Evolutionary conservation across 768 basidiomycete species (phyloP).

Genomic region (Mycena kentingensis): DNA sequence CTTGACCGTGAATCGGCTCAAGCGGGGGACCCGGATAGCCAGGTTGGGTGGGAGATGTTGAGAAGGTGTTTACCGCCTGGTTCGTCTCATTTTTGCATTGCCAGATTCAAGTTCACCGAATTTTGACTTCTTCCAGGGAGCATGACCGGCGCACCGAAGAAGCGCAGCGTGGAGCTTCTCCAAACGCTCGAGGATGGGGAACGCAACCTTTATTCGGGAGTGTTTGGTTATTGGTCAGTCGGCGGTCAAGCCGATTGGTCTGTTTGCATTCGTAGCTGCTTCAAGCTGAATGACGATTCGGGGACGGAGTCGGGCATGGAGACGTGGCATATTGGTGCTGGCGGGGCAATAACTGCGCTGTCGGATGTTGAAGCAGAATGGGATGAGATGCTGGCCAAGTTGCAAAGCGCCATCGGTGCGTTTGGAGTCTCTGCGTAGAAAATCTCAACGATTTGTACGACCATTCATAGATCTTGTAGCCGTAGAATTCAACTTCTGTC

Average conservation of each 20-base stretch:
- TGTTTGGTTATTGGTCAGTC: conserved; percentile 90
- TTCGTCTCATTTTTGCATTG: too few species aligned
- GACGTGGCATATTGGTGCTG: conserved; percentile 82
- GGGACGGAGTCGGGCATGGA: conserved; percentile 36
- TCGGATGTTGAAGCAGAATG: conserved; percentile 86
- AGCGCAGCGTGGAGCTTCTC: conserved; percentile 88
- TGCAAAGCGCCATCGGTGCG: conserved; percentile 71
- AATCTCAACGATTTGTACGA: conserved; percentile 16
- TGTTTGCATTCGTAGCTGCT: conserved; percentile 91
- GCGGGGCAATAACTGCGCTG: conserved; percentile 95
- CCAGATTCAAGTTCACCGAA: too few species aligned
- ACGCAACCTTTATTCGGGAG: conserved; percentile 86
- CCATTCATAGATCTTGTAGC: conserved; percentile 22
- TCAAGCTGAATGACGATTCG: conserved; percentile 59
- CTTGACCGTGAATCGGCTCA: conserved; percentile 35
- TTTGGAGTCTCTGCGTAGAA: conserved; percentile 53
- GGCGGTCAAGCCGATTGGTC: conserved; percentile 91
- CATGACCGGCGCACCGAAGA: conserved; percentile 98
- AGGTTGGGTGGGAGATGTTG: conserved; percentile 79
- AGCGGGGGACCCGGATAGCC: conserved; percentile 41
- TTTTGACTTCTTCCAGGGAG: conserved; percentile 60
- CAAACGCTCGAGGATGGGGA: conserved; percentile 73
- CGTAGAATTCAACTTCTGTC: conserved; percentile 17
- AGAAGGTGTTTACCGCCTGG: conserved; percentile 84
- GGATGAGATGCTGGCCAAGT: conserved; percentile 93